Base-by-base conservation (phyloP, 2,329 filamentous ascomycete genomes). In the Botryotinia calthae region DNA sequence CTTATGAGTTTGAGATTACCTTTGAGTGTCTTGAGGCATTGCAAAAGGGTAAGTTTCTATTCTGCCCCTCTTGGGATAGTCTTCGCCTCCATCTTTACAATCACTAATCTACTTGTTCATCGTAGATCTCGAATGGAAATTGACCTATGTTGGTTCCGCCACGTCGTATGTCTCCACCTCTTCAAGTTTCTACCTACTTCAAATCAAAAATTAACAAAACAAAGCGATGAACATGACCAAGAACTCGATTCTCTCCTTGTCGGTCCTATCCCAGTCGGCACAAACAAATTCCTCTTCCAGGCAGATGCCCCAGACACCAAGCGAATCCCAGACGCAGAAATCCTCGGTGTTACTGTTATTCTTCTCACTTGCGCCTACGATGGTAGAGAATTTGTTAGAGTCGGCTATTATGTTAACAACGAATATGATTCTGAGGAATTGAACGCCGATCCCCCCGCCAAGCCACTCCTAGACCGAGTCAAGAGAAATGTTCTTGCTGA, bases 381-480 rank as follows among this genome's bases (percentile, higher is more conserved):
- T 80, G 92, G 93, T 71, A 90, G 96, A 80, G 96, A 99, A 83
- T 99, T 99, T 80, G 94, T 99, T 56, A 94, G 96, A 77, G 95
- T 99, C 59, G 96, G 96, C 75, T 99, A 99, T 88, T 99, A 99
- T 79, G 96, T 99, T 80, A 99, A 98, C 87, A 99, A 99, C 80
- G 97, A 99, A 83, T 99, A 99, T 83, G 94, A 97, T 78, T 92
- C 93, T 40, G 94, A 97, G 79, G 93, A 97, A 82, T 88, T 99
- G 76, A 92, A 90, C 79, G 90, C 91, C 65, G 95, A 98, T 79
- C 96, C 96, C 16, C 96, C 96, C 10, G 87, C 94, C 73, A 97
- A 97, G 86, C 95, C 95, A 56, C 87, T 97, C 78, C 91, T 98
- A 76, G 97, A 99, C 82, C 93, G 94, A 80, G 94, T 99, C 76